These are phyloP conservation scores for Clavispora santaluciae DNA, from an alignment of 805 yeast genomes.

Conservation along the genomic window DNA sequence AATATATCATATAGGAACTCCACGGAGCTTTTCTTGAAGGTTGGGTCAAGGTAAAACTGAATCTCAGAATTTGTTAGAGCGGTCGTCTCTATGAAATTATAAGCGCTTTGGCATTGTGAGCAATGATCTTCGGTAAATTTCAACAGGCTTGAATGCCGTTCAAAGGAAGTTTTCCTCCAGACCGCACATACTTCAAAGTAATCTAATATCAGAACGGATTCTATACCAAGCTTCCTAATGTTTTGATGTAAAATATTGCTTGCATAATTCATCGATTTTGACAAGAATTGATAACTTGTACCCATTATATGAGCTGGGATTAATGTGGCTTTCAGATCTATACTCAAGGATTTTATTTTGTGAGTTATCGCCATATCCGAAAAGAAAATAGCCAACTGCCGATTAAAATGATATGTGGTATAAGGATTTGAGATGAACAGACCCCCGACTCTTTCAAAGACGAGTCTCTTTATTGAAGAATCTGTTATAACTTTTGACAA, in stretches of 20 bases:
- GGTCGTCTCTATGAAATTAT: background rate
- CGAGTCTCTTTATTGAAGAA: background rate
- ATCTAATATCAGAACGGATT: background rate
- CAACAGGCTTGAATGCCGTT: background rate
- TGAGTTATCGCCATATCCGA: background rate
- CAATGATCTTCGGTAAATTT: background rate
- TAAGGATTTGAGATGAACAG: background rate
- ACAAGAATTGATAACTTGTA: background rate
- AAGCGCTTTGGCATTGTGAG: background rate
- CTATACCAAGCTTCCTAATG: background rate
- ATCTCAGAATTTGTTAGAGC: conserved; percentile 1
- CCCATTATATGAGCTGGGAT: background rate
- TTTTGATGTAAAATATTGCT: background rate
- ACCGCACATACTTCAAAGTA: background rate
- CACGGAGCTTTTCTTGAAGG: background rate
- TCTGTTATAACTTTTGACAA: background rate
- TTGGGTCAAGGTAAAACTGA: conserved; percentile 2
- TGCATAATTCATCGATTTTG: background rate
- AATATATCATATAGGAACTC: background rate
- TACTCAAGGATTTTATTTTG: background rate
- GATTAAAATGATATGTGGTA: background rate
- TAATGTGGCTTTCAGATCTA: background rate
- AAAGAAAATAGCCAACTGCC: background rate
- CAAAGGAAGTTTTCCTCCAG: background rate
- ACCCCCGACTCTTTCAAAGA: background rate